These are phyloP conservation scores for Misopates orontium DNA, from an alignment of 257 asterid genomes.

Conservation along the genomic window DNA sequence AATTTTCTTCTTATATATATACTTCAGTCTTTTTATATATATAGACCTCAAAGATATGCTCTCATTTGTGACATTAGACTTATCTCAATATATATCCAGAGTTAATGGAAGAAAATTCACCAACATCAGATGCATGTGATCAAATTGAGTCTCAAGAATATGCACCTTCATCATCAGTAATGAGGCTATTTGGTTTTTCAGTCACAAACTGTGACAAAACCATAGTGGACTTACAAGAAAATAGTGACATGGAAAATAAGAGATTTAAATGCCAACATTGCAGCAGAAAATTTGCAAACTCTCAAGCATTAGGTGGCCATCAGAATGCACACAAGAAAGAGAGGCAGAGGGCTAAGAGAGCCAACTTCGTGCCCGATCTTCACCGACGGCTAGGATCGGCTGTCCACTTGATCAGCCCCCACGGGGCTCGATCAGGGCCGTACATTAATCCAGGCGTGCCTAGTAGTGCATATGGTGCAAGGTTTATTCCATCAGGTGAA, in stretches of 20 bases:
- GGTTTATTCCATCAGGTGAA: constrained; percentile 31
- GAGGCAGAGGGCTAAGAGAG: constrained; percentile 57
- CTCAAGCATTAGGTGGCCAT: constrained; percentile 84
- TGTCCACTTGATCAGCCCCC: constrained; percentile 39
- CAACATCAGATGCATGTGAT: constrained; percentile 29
- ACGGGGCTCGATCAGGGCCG: constrained; percentile 40
- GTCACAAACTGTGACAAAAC: constrained; percentile 28
- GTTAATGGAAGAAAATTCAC: constrained; percentile 54
- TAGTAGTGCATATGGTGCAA: constrained; percentile 26
- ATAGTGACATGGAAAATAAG: constrained; percentile 29
- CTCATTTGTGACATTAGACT: constrained; percentile 19
- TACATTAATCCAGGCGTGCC: constrained; percentile 6
- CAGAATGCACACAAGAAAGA: constrained; percentile 92
- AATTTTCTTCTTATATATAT: neutral
- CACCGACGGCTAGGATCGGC: constrained; percentile 41
- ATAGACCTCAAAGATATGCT: constrained; percentile 16
- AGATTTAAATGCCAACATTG: constrained; percentile 72
- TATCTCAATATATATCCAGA: neutral
- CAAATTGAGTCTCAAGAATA: constrained; percentile 22
- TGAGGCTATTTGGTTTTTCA: constrained; percentile 62
- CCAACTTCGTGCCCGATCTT: constrained; percentile 34
- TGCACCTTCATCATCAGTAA: constrained; percentile 33
- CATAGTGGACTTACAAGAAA: constrained; percentile 13
- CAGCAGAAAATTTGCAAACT: constrained; percentile 53
- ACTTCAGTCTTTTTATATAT: constrained; percentile 11